Evolutionary conservation across 2,329 filamentous ascomycete genomes (phyloP), one percentile per base, ranked within the genome.

Genomic region (Lasiodiplodia sp.): DNA sequence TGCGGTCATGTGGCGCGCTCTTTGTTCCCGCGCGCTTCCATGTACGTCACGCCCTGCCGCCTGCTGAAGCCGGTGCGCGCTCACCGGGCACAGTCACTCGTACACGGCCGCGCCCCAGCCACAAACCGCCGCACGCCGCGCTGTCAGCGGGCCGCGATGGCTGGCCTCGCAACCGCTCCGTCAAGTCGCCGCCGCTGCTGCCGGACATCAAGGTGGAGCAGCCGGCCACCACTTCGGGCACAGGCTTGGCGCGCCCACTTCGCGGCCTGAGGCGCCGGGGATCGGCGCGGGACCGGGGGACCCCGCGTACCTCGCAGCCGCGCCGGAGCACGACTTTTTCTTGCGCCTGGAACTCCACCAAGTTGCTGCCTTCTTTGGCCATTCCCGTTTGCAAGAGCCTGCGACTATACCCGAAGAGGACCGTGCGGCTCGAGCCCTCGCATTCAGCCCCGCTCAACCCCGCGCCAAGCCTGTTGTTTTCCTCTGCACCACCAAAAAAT

Each of bases 21-120:
- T 64, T 64, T 64, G 60, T 64, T 52, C 60, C 60, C 47, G 60
- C 60, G 60, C 44, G 28, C 47, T 64, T 52, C 60, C 60, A 64
- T 64, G 40, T 62, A 52, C 60, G 60, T 51, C 56, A 60, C 56
- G 56, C 60, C 21, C 47, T 52, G 60, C 60, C 21, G 60, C 60
- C 60, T 64, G 60, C 44, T 34, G 47, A 38, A 37, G 44, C 44
- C 28, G 31, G 14, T 18, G 18, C 21, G 38, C 40, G 28, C 58
- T 51, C 58, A 63, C 58, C 58, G 47, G 58, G 58, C n/a, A 63
- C 40, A 5, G 25, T 63, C 58, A 63, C 58, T 51, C 31, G 58
- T 52, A 64, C 60, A 64, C n/a, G 28, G 5, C 60, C 23, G 11
- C 18, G 44, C 47, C 40, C 16, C 55, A 37, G 31, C 31, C 34